Evolutionary conservation across 805 yeast genomes (phyloP).

Genomic region (Cyberlindnera lachancei): DNA sequence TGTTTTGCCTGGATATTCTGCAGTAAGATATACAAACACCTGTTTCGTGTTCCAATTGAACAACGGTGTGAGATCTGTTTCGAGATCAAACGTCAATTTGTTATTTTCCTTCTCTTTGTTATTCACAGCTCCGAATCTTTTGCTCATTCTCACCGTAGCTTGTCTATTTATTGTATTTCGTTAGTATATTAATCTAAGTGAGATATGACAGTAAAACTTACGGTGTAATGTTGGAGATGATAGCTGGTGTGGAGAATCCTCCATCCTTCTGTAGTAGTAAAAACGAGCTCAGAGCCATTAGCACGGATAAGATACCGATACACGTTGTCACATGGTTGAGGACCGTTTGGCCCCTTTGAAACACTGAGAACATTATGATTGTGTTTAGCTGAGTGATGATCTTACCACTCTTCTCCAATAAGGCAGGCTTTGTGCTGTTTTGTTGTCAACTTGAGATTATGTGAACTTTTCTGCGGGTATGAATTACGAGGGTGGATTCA

Average conservation of each 20-base stretch:
- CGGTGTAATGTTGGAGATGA: constrained; percentile 30
- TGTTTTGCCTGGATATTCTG: constrained; percentile 51
- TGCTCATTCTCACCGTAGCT: constrained; percentile 44
- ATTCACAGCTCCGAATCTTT: constrained; percentile 58
- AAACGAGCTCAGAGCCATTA: constrained; percentile 41
- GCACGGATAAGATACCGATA: constrained; percentile 36
- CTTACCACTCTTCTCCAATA: no score
- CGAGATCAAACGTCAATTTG: constrained; percentile 63
- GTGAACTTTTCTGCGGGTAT: no score
- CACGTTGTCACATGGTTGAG: constrained; percentile 50
- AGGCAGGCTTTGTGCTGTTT: no score
- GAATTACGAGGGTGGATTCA: no score
- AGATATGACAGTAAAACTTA: constrained; percentile 10
- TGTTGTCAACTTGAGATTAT: no score
- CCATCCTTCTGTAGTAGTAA: constrained; percentile 38
- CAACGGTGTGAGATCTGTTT: constrained; percentile 65
- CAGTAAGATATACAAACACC: constrained; percentile 84
- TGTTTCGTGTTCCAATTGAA: constrained; percentile 98
- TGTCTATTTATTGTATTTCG: constrained; percentile 10
- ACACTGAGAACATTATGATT: constrained; percentile 31
- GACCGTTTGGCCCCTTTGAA: constrained; percentile 41
- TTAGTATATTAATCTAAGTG: constrained; percentile 15
- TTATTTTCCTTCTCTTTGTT: constrained; percentile 73
- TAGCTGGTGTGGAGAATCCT: constrained; percentile 36
- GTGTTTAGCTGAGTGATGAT: background rate